A percentile compares a stretch with the other conserved stretches of the same genome.
Conservation (phyloP, 2,329 filamentous ascomycete species). For the Scedosporium minutisporum region DNA sequence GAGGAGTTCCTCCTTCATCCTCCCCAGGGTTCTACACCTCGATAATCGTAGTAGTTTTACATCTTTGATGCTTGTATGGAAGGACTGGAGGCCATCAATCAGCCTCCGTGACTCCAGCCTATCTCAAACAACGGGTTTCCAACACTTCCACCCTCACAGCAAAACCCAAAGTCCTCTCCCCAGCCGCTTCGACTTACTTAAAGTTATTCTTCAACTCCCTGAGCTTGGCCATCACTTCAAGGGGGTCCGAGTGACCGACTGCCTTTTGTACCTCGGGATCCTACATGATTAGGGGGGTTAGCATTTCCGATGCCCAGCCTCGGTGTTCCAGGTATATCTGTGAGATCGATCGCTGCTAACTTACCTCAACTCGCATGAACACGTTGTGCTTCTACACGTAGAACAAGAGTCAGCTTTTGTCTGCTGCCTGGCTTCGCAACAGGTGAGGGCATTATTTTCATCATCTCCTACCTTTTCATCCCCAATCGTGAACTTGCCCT, state of each 20-base stretch:
- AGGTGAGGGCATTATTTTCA: no score
- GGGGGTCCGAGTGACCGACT: slow-evolving; percentile 69
- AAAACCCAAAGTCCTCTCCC: neutral
- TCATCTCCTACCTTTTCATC: slow-evolving; percentile 70
- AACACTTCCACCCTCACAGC: no score
- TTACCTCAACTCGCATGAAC: slow-evolving; percentile 81
- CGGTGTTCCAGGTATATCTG: neutral
- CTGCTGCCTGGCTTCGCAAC: neutral
- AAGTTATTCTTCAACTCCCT: slow-evolving; percentile 85
- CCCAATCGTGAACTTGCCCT: slow-evolving; percentile 91
- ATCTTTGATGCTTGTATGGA: neutral
- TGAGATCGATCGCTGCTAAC: slow-evolving; percentile 16
- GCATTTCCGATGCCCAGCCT: neutral
- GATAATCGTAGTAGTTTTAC: neutral
- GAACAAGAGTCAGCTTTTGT: neutral
- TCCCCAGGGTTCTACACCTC: no score
- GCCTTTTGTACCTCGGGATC: slow-evolving; percentile 77
- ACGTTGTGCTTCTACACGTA: slow-evolving; percentile 71
- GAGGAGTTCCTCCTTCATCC: no score
- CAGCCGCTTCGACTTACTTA: slow-evolving; percentile 29
- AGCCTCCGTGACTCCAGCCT: neutral
- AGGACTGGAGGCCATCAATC: neutral
- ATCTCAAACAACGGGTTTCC: neutral
- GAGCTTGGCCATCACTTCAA: slow-evolving; percentile 76
- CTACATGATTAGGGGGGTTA: slow-evolving; percentile 25